Percentiles rank a stretch among this genome's conserved stretches.
phyloP scores from a whole-genome alignment of 2,329 filamentous ascomycete genomes.

The Dothideomycetes sp. region DNA sequence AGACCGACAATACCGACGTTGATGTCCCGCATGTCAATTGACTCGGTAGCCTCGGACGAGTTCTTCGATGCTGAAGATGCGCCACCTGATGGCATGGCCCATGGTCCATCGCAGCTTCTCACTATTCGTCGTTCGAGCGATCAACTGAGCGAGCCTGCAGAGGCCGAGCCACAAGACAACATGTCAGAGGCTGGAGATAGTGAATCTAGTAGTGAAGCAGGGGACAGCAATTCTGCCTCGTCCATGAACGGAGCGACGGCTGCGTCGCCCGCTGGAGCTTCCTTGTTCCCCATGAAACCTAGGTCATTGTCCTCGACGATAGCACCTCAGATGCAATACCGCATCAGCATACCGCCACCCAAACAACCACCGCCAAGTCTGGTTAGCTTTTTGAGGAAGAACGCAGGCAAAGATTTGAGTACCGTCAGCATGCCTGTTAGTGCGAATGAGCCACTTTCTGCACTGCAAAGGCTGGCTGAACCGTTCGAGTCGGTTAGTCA shows the following conservation, averaged over 20 bases:
- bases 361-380: constrained; percentile 77
- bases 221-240: constrained; percentile 24
- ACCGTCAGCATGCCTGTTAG: constrained; percentile 97
- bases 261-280: constrained; percentile 7
- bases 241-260: constrained; percentile 12
- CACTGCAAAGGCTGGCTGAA: constrained; percentile 81
- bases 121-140: constrained; percentile 65
- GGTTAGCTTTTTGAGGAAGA: constrained; percentile 90
- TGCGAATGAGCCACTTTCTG: constrained; percentile 81
- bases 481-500: constrained; percentile 83
- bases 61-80: constrained; percentile 83
- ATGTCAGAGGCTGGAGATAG: constrained; percentile 43
- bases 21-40: constrained; percentile 55
- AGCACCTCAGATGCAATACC: constrained; percentile 41
- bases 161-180: constrained; percentile 24
- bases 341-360: constrained; percentile 59
- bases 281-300: constrained; percentile 63
- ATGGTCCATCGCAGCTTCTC: constrained; percentile 49
- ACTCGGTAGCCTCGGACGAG: constrained; percentile 72
- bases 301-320: constrained; percentile 70
- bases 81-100: constrained; percentile 24
- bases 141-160: constrained; percentile 44
- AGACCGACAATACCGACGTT: constrained; percentile 23
- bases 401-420: constrained; percentile 93
- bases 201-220: constrained; percentile 51